Conservation (phyloP, 345 rosid genomes). For the Xanthoceras sorbifolium region DNA sequence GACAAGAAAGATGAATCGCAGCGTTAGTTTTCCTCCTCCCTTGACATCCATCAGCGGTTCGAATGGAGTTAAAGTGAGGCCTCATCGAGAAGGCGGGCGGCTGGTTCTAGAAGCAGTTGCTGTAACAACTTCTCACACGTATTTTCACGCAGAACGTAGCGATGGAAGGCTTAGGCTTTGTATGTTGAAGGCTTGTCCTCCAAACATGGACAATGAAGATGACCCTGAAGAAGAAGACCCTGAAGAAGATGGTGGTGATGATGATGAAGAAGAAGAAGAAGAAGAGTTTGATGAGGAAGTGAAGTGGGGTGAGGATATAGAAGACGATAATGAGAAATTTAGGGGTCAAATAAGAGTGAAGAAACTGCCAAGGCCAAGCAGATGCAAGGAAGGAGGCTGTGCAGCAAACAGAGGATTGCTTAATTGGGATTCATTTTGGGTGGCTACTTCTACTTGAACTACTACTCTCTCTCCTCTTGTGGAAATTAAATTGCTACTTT, state of each 20-base stretch:
- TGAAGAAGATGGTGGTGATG: constrained; percentile 14
- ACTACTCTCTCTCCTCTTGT: background rate
- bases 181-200: constrained; percentile 17
- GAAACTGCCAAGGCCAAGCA: constrained; percentile 34
- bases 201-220: constrained; percentile 9
- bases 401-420: constrained; percentile 48
- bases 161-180: constrained; percentile 71
- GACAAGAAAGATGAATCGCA: constrained; percentile 26
- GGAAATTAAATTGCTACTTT: background rate
- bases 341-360: constrained; percentile 43
- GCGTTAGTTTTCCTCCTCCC: constrained; percentile 74
- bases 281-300: constrained; percentile 14
- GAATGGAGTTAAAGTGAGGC: constrained; percentile 43
- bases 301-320: constrained; percentile 21
- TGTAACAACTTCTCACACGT: constrained; percentile 30
- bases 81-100: constrained; percentile 72
- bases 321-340: constrained; percentile 22
- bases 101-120: constrained; percentile 60
- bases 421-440: constrained; percentile 55
- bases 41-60: constrained; percentile 61
- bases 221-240: constrained; percentile 16
- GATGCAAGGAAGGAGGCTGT: constrained; percentile 55
- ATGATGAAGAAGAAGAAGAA: constrained; percentile 17
- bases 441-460: constrained; percentile 54
- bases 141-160: constrained; percentile 64